phyloP scores from a whole-genome alignment of 495 filamentous ascomycete genomes.

The Tuber microsphaerosporum region DNA sequence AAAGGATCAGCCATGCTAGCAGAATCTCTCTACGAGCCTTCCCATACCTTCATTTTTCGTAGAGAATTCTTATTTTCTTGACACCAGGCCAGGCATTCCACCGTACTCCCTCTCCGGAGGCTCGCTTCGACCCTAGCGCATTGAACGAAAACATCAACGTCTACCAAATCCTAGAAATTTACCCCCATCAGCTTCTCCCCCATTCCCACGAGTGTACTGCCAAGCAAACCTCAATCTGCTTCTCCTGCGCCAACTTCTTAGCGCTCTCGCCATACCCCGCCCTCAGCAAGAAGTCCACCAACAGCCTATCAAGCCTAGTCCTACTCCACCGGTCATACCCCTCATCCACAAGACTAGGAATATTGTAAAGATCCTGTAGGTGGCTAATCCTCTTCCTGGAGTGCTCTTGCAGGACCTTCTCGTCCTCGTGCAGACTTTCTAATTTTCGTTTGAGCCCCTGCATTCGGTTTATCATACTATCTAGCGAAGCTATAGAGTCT shows the following conservation, averaged over 20 bases:
- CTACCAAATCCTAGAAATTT: slow-evolving; percentile 58
- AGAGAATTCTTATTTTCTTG: slow-evolving; percentile 80
- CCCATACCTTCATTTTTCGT: slow-evolving; percentile 69
- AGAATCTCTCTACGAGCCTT: background rate
- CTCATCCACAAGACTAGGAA: slow-evolving; percentile 79
- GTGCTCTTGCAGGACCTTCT: slow-evolving; percentile 63
- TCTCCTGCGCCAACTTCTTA: slow-evolving; percentile 61
- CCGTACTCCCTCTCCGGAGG: slow-evolving; percentile 61
- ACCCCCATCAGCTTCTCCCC: slow-evolving; percentile 8
- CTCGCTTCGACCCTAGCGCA: slow-evolving; percentile 68
- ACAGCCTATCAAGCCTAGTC: slow-evolving; percentile 67
- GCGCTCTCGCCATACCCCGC: slow-evolving; percentile 77
- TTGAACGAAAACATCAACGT: slow-evolving; percentile 79
- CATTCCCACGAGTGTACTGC: background rate
- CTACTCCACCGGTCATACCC: slow-evolving; percentile 90
- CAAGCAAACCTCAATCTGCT: slow-evolving; percentile 52
- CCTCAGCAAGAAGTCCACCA: slow-evolving; percentile 84
- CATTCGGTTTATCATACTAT: slow-evolving; percentile 76
- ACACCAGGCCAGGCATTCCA: slow-evolving; percentile 82
- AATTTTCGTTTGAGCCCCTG: slow-evolving; percentile 83
- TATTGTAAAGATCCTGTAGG: slow-evolving; percentile 66
- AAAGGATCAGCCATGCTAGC: background rate
- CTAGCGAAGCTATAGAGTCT: slow-evolving; percentile 67
- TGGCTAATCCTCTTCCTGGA: slow-evolving; percentile 70
- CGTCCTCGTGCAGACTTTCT: slow-evolving; percentile 65